These are phyloP conservation scores for Oehlia diaphana DNA, from an alignment of 192 early-diverging fungal genomes.

Conservation along the genomic window DNA sequence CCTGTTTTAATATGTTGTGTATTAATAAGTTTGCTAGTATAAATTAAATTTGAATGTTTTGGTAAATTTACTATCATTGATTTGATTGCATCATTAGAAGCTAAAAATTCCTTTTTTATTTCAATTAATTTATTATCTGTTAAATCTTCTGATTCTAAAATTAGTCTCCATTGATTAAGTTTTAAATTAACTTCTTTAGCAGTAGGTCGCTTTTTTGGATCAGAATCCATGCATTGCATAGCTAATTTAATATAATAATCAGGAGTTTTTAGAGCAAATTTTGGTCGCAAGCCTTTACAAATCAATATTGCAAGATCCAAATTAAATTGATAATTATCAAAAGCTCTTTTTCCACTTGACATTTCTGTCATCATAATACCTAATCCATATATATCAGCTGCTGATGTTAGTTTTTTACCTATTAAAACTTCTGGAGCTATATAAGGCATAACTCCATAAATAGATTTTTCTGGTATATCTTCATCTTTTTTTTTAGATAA, in stretches of 20 bases:
- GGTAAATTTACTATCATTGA: no score
- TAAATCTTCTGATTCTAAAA: not conserved
- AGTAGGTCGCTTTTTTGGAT: not conserved
- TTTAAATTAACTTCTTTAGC: not conserved
- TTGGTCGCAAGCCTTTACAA: not conserved
- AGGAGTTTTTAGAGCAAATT: not conserved
- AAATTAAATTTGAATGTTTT: no score
- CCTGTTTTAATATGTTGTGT: no score
- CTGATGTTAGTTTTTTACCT: not conserved
- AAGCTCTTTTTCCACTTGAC: not conserved
- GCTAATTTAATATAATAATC: not conserved
- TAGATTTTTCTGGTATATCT: not conserved
- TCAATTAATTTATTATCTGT: not conserved
- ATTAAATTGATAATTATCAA: not conserved
- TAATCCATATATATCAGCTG: constrained; percentile 9
- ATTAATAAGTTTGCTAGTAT: no score
- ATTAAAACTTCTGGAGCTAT: no score
- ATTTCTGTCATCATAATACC: not conserved
- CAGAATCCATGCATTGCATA: no score
- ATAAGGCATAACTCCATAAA: constrained; percentile 1
- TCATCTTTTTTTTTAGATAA: no score
- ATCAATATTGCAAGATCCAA: not conserved
- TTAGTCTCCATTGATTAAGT: not conserved
- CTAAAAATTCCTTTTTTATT: not conserved
- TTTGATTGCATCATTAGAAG: not conserved